Evolutionary conservation across 1,139 yeast species (phyloP).

Genomic region (Debaryomycetaceae sp.): DNA sequence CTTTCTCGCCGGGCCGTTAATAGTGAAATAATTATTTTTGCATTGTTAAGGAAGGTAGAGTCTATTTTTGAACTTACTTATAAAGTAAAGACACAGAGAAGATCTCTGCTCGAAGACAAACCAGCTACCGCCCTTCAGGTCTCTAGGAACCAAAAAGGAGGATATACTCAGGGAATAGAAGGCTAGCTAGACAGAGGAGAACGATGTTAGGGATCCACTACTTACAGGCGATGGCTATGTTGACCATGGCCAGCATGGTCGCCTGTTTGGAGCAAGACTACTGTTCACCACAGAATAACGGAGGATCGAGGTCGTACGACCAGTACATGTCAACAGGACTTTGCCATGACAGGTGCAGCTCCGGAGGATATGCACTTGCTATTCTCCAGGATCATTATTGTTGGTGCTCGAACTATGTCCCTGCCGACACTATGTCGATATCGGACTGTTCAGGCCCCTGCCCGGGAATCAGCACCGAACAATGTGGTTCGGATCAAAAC

Average conservation of each 20-base stretch:
- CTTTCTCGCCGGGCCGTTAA: too few species aligned
- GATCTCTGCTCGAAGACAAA: too few species aligned
- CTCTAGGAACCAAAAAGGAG: too few species aligned
- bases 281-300: conserved; percentile 47
- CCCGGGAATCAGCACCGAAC: conserved; percentile 43
- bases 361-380: conserved; percentile 50
- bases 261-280: conserved; percentile 17
- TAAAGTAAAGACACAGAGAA: too few species aligned
- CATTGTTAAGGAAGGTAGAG: too few species aligned
- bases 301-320: conserved; percentile 16
- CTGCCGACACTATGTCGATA: conserved; percentile 31
- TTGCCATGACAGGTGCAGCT: conserved; percentile 46
- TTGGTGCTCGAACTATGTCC: conserved; percentile 59
- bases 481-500: conserved; percentile 31
- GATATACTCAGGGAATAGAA: too few species aligned
- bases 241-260: background rate
- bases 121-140: too few species aligned
- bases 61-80: too few species aligned
- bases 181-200: background rate
- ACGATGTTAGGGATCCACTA: background rate
- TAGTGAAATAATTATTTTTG: too few species aligned
- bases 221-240: background rate
- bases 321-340: conserved; percentile 51
- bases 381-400: conserved; percentile 50
- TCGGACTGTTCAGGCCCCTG: conserved; percentile 46